Base-by-base conservation (phyloP, 352 stramenopile species). In the Pythium guiyangense region DNA sequence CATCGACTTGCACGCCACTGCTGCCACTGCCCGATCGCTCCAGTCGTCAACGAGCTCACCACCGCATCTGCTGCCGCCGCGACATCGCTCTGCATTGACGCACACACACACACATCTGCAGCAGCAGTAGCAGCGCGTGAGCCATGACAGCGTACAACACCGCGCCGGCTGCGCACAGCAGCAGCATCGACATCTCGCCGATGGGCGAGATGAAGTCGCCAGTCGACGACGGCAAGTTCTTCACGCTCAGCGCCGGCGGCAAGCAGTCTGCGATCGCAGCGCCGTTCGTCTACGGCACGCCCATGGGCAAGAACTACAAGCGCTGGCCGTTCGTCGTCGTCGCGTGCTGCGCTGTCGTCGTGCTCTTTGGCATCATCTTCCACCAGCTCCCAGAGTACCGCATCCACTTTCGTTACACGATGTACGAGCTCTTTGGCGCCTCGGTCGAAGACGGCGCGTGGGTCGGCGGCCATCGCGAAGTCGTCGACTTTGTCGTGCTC, bases 231-330 rank as follows among this genome's bases (percentile, higher is more conserved):
- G 58, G 58, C n/a, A 82, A 84, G 51, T 92, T 92, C 73, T 88
- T 92, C 66, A 77, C 79, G 49, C 70, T 89, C 25, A 91, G 76
- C 27, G 63, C 60, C 39, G 67, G 66, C 47, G 76, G 69, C 22
- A 77, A 87, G 57, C 64, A 67, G 8, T 87, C 78, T 39, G 60
- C 59, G 25, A 62, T 88, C 18, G 77, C 77, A 6, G 84, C 77
- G 57, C 79, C 77, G 25, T 88, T 84, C 35, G 71, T 92, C 40
- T 92, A 92, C 67, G 74, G 74, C 49, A 92, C 83, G 34, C 83
- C 83, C 17, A 62, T 90, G 55, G 64, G 75, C 57, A 92, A 92
- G 62, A 88, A 78, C 46, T 90, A 91, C 72, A 92, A 92, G 70
- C 69, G 67, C 51, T 92, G 83, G 83, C 83, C 83, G 4, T 92